Percentiles rank a stretch among this genome's conserved stretches.
Evolutionary conservation across 805 yeast genomes (phyloP).

Genomic region (Cyberlindnera mycetangii): DNA sequence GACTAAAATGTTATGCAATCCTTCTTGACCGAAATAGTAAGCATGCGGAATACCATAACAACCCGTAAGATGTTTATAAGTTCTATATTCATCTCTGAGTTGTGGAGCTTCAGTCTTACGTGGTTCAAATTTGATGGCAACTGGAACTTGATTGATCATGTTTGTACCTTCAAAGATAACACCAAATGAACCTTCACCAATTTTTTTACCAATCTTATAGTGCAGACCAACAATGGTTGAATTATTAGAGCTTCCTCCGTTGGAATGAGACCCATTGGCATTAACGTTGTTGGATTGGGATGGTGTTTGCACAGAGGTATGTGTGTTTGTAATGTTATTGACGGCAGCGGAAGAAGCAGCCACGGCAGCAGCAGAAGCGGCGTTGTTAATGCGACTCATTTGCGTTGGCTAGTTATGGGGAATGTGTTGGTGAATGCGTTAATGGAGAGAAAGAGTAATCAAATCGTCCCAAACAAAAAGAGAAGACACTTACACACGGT

Average conservation of each 20-base stretch:
- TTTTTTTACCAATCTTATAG: conserved; percentile 77
- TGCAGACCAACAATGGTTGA: conserved; percentile 49
- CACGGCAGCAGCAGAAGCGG: conserved; percentile 28
- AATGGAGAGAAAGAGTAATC: not conserved
- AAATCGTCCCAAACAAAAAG: not conserved
- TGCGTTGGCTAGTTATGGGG: conserved; percentile 1
- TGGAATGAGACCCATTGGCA: conserved; percentile 8
- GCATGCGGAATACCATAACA: conserved; percentile 79
- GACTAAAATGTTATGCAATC: conserved; percentile 72
- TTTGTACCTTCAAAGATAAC: conserved; percentile 81
- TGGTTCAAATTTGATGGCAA: conserved; percentile 81
- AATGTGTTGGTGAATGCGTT: not conserved
- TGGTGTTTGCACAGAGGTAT: conserved; percentile 6
- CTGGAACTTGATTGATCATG: conserved; percentile 55
- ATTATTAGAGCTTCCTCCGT: conserved; percentile 13
- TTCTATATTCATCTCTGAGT: conserved; percentile 74
- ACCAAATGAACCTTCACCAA: conserved; percentile 87
- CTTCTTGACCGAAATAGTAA: conserved; percentile 83
- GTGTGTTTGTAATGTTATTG: conserved; percentile 27
- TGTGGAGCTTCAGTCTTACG: conserved; percentile 83
- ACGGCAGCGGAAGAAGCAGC: conserved; percentile 30
- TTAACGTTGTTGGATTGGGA: conserved; percentile 6
- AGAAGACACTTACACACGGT: not conserved
- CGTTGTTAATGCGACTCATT: conserved; percentile 21
- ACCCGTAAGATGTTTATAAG: conserved; percentile 68